Evolutionary conservation across 1,284 basidiomycete genomes (phyloP).

Genomic region (Cryptococcus sp.): DNA sequence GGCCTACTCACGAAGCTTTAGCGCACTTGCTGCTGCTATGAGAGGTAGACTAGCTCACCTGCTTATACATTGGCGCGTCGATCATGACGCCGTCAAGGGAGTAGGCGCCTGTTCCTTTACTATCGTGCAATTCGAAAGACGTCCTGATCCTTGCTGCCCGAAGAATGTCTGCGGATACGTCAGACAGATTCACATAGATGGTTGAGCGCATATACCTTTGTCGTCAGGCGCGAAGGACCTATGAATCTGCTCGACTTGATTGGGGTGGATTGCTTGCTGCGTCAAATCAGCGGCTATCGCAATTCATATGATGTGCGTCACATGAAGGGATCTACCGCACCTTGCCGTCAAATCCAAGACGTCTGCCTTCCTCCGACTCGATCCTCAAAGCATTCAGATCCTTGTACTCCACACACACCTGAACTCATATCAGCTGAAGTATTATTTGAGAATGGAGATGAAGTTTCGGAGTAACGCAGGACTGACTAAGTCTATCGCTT

Average conservation of each 20-base stretch:
- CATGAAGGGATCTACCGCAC: conserved; percentile 49
- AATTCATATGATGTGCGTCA: background rate
- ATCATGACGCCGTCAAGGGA: conserved; percentile 77
- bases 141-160: conserved; percentile 69
- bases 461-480: background rate
- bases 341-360: conserved; percentile 83
- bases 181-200: background rate
- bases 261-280: conserved; percentile 92
- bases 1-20: conserved; percentile 54
- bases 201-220: conserved; percentile 58
- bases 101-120: conserved; percentile 61
- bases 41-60: conserved; percentile 56
- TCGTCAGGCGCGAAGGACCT: conserved; percentile 73
- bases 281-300: background rate
- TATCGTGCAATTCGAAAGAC: conserved; percentile 44
- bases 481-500: conserved; percentile 83
- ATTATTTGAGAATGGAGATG: background rate
- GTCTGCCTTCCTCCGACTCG: conserved; percentile 75
- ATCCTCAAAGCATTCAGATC: conserved; percentile 67
- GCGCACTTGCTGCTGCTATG: background rate
- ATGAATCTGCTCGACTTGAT: conserved; percentile 78
- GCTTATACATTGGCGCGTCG: conserved; percentile 87
- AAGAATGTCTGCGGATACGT: conserved; percentile 63
- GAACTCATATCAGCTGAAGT: conserved; percentile 10
- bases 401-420: conserved; percentile 91